phyloP scores from a whole-genome alignment of 2,329 filamentous ascomycete genomes.

The Colletotrichum caudatum region DNA sequence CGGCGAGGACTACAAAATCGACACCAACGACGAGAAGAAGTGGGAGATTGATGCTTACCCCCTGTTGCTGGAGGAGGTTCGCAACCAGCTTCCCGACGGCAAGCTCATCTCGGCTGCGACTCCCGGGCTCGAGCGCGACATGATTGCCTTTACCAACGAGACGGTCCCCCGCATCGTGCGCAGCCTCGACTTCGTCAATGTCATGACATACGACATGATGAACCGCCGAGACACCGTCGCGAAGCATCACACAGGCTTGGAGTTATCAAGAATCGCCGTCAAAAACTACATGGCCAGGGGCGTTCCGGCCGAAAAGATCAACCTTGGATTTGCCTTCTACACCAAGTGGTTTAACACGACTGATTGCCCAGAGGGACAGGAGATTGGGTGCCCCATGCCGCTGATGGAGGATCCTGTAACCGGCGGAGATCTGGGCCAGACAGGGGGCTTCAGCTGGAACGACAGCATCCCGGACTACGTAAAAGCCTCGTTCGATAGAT shows the following conservation, averaged over 20 bases:
- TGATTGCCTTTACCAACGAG: constrained; percentile 73
- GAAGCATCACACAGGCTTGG: constrained; percentile 73
- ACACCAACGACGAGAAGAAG: constrained; percentile 69
- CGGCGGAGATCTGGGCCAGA: constrained; percentile 68
- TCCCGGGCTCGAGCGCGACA: constrained; percentile 72
- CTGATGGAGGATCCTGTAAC: constrained; percentile 69
- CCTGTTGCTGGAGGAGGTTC: constrained; percentile 69
- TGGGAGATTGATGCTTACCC: constrained; percentile 75
- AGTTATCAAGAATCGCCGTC: constrained; percentile 65
- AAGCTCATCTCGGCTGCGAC: constrained; percentile 77
- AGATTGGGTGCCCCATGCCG: constrained; percentile 67
- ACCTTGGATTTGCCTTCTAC: constrained; percentile 76
- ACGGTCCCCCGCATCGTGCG: constrained; percentile 69
- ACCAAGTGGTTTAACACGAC: constrained; percentile 72
- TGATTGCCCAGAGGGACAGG: constrained; percentile 53
- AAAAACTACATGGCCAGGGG: constrained; percentile 70
- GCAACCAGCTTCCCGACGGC: constrained; percentile 64
- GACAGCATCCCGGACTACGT: constrained; percentile 66
- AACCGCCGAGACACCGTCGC: constrained; percentile 75
- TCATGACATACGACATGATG: constrained; percentile 78
- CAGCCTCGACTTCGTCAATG: constrained; percentile 75
- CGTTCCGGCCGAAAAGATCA: constrained; percentile 63
- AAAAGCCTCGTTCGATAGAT: constrained; percentile 67
- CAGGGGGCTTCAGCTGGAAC: constrained; percentile 71
- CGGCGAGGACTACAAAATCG: constrained; percentile 75